Evolutionary conservation across 2,329 filamentous ascomycete genomes (phyloP).

Genomic region (Cytospora chrysosperma): DNA sequence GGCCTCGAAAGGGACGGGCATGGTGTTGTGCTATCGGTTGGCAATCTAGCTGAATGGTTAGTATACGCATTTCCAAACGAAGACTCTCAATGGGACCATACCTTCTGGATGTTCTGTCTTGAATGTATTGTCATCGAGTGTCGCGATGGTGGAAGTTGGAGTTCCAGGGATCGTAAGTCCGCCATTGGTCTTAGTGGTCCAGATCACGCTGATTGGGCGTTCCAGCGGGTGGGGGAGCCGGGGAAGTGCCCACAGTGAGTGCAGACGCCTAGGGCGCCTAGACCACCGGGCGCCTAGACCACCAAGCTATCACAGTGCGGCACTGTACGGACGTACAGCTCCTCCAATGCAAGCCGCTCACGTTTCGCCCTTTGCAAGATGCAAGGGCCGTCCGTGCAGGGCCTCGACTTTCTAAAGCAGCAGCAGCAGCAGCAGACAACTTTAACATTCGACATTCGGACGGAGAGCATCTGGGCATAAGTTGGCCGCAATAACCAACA

Average conservation of each 20-base stretch:
- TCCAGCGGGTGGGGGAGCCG: neutral
- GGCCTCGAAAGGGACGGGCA: conserved; percentile 65
- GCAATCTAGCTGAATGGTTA: conserved; percentile 26
- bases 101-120: neutral
- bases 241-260: neutral
- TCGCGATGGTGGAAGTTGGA: neutral
- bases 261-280: neutral
- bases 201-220: neutral
- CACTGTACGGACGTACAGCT: neutral
- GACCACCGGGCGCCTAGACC: neutral
- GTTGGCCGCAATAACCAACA: neutral
- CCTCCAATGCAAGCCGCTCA: neutral
- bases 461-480: neutral
- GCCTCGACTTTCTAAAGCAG: neutral
- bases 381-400: neutral
- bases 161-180: neutral
- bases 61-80: neutral
- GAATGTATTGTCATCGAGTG: neutral
- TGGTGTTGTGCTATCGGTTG: conserved; percentile 35
- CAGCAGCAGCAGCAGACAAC: neutral
- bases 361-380: conserved; percentile 11
- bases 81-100: neutral
- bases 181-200: neutral
- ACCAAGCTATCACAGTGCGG: neutral
- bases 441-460: neutral